Evolutionary conservation across 2,329 filamentous ascomycete genomes (phyloP).

Genomic region (Aspergillus fischeri): DNA sequence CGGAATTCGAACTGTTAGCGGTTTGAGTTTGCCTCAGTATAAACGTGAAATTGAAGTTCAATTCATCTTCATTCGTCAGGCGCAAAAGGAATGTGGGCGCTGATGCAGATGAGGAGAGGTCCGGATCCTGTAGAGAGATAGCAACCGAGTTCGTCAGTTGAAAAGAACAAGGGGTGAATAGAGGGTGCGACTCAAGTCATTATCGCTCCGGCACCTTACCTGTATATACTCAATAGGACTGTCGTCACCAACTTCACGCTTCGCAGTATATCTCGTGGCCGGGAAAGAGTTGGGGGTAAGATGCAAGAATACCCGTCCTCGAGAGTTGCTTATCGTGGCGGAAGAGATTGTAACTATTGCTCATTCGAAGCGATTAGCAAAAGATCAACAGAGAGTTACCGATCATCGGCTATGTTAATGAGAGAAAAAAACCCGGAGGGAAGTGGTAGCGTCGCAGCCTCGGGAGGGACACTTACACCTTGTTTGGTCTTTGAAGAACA

Average conservation of each 20-base stretch:
- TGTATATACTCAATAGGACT: slow-evolving; percentile 85
- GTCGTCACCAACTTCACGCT: slow-evolving; percentile 68
- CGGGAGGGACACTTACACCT: slow-evolving; percentile 59
- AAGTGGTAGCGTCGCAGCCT: neutral
- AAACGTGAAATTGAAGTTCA: slow-evolving; percentile 90
- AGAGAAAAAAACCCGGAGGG: neutral
- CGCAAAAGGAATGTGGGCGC: slow-evolving; percentile 76
- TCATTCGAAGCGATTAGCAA: neutral
- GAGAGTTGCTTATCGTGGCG: slow-evolving; percentile 74
- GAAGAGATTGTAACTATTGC: slow-evolving; percentile 77
- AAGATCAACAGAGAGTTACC: neutral
- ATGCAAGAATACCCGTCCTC: slow-evolving; percentile 70
- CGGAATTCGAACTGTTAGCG: slow-evolving; percentile 48
- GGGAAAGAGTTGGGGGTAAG: slow-evolving; percentile 84
- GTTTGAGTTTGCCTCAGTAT: slow-evolving; percentile 59
- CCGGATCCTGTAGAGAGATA: slow-evolving; percentile 63
- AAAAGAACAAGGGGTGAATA: neutral
- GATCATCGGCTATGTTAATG: neutral
- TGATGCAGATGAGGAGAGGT: slow-evolving; percentile 47
- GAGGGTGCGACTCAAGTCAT: neutral
- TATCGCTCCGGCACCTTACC: slow-evolving; percentile 49
- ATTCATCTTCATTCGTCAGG: slow-evolving; percentile 83
- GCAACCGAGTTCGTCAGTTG: neutral
- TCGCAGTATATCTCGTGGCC: slow-evolving; percentile 70
- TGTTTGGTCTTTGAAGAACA: slow-evolving; percentile 88